These are phyloP conservation scores for Haplosporangium gracile DNA, from an alignment of 192 early-diverging fungal species.

Conservation along the genomic window DNA sequence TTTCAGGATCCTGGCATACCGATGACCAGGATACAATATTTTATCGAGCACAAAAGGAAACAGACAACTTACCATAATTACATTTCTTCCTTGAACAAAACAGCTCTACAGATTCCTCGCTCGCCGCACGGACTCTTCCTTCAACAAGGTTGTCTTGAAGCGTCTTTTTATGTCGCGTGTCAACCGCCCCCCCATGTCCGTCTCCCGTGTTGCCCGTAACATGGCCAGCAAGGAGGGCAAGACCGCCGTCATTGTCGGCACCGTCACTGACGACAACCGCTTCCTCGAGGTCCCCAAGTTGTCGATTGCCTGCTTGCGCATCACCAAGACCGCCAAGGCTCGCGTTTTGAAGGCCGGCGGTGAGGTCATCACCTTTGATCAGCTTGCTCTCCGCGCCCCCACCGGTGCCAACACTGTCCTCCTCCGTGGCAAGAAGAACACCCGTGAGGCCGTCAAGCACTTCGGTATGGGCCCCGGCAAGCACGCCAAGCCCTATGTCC, in stretches of 20 bases:
- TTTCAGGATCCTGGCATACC: neutral
- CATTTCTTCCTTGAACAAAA: neutral
- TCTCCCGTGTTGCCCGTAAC: conserved; percentile 90
- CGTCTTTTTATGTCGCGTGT: conserved; percentile 98
- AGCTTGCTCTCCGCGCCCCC: conserved; percentile 98
- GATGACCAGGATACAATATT: neutral
- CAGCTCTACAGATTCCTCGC: conserved; percentile 99
- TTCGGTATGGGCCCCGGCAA: conserved; percentile 80
- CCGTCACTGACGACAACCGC: conserved; percentile 97
- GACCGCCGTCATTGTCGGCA: conserved; percentile 96
- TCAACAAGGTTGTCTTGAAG: conserved; percentile 99
- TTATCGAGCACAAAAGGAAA: neutral
- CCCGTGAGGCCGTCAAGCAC: conserved; percentile 99
- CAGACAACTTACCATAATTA: conserved; percentile 17
- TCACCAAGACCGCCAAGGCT: conserved; percentile 96
- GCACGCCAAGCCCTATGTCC: conserved; percentile 86
- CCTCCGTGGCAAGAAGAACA: conserved; percentile 94
- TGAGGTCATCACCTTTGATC: conserved; percentile 98
- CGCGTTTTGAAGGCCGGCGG: conserved; percentile 99
- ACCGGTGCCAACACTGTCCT: conserved; percentile 95
- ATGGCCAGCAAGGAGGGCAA: conserved; percentile 78
- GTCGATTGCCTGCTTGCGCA: conserved; percentile 93
- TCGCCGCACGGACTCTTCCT: conserved; percentile 97
- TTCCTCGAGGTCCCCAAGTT: conserved; percentile 93
- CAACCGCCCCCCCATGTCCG: conserved; percentile 95